Evolutionary conservation across 768 basidiomycete genomes (phyloP).

Genomic region (Lepiota subincarnata): DNA sequence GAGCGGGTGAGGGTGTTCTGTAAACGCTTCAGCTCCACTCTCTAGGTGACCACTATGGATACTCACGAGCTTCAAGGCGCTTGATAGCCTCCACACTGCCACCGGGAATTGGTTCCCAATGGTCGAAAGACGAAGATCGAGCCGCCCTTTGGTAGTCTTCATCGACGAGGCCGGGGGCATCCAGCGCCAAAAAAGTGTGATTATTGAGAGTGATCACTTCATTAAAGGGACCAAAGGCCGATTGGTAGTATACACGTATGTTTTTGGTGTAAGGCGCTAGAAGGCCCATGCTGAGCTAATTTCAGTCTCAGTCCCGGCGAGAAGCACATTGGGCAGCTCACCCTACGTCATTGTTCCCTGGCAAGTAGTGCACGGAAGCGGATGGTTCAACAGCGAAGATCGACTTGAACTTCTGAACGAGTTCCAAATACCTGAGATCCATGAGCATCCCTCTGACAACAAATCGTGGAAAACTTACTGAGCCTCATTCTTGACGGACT

Average conservation of each 20-base stretch:
- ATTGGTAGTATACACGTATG: constrained; percentile 53
- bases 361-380: constrained; percentile 51
- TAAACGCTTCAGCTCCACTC: constrained; percentile 7
- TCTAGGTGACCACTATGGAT: background rate
- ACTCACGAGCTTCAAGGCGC: constrained; percentile 37
- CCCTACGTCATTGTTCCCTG: constrained; percentile 84
- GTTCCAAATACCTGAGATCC: constrained; percentile 53
- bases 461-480: constrained; percentile 28
- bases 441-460: background rate
- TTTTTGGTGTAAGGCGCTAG: constrained; percentile 46
- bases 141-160: constrained; percentile 71
- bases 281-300: constrained; percentile 46
- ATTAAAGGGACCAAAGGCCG: constrained; percentile 68
- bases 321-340: constrained; percentile 24
- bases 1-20: constrained; percentile 37
- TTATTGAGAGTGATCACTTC: constrained; percentile 58
- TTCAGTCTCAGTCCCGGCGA: background rate
- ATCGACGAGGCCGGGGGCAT: constrained; percentile 78
- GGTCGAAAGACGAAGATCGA: constrained; percentile 41
- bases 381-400: constrained; percentile 47
- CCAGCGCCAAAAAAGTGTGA: constrained; percentile 67
- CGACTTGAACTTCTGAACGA: constrained; percentile 55
- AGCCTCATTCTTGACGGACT: constrained; percentile 42
- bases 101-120: constrained; percentile 49
- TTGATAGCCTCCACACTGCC: constrained; percentile 63